Evolutionary conservation across 2,329 filamentous ascomycete genomes (phyloP).

Genomic region (Talaromyces sp.): DNA sequence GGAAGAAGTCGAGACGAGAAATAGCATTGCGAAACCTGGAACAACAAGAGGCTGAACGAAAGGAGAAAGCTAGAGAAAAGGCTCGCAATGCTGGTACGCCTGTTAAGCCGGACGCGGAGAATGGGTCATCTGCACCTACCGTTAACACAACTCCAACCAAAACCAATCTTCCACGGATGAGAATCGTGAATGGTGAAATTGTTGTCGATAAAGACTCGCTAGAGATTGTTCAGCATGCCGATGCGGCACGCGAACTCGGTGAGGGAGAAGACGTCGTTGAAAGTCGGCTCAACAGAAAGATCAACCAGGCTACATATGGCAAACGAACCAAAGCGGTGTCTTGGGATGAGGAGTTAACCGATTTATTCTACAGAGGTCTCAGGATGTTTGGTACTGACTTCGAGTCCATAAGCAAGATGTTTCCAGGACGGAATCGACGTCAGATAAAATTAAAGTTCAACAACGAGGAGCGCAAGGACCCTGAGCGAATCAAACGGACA

Average conservation of each 20-base stretch:
- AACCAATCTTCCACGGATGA: constrained; percentile 45
- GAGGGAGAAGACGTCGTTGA: constrained; percentile 46
- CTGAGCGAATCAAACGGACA: constrained; percentile 51
- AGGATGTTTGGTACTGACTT: constrained; percentile 65
- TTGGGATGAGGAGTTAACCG: constrained; percentile 58
- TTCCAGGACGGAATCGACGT: constrained; percentile 56
- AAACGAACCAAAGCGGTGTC: constrained; percentile 51
- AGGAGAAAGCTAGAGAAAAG: constrained; percentile 38
- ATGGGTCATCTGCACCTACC: constrained; percentile 22
- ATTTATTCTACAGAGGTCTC: constrained; percentile 60
- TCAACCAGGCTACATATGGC: constrained; percentile 47
- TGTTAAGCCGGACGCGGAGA: constrained; percentile 28
- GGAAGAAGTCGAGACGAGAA: constrained; percentile 56
- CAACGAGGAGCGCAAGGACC: constrained; percentile 57
- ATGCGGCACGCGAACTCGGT: constrained; percentile 48
- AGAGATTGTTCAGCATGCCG: constrained; percentile 54
- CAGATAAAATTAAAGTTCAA: constrained; percentile 63
- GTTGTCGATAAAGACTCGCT: constrained; percentile 52
- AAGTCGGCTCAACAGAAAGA: constrained; percentile 45
- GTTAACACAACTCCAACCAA: constrained; percentile 25
- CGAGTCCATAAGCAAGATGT: constrained; percentile 61
- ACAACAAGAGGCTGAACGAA: constrained; percentile 50
- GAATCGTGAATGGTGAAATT: constrained; percentile 57
- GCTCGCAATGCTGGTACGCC: constrained; percentile 19
- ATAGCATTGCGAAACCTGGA: constrained; percentile 56